phyloP scores from a whole-genome alignment of 129 eudicot genomes.

The Flaveria ramosissima region DNA sequence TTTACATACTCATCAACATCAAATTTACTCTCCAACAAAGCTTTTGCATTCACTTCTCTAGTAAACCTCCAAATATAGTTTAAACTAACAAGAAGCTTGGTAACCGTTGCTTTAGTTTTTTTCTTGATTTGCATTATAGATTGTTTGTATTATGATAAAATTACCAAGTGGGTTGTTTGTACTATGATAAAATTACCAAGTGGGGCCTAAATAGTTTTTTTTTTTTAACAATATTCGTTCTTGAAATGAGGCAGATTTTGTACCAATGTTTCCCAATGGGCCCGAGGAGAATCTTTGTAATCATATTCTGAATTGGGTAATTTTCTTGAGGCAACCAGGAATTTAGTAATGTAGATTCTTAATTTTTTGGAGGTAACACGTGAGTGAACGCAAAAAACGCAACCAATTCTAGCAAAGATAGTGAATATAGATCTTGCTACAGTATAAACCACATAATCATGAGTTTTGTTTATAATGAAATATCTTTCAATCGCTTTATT shows the following conservation, averaged over 20 bases:
- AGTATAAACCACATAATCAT: conserved; percentile 58
- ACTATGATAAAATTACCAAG: conserved; percentile 35
- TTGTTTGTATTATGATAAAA: conserved; percentile 69
- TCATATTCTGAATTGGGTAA: conserved; percentile 48
- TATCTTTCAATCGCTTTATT: conserved; percentile 57
- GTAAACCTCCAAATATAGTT: conserved; percentile 82
- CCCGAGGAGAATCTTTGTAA: conserved; percentile 48
- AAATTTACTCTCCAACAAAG: conserved; percentile 55
- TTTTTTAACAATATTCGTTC: conserved; percentile 19
- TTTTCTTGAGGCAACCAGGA: conserved; percentile 49
- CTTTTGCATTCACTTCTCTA: conserved; percentile 58
- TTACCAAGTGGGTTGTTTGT: conserved; percentile 63
- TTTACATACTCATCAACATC: conserved; percentile 40
- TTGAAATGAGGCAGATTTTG: conserved; percentile 43
- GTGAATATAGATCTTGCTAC: conserved; percentile 65
- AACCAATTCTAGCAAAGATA: conserved; percentile 55
- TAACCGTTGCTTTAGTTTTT: conserved; percentile 63
- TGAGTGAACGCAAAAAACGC: conserved; percentile 58
- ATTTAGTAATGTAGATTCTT: conserved; percentile 40
- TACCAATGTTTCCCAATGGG: conserved; percentile 33
- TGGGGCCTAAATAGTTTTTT: no score
- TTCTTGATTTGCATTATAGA: conserved; percentile 67
- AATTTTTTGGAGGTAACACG: conserved; percentile 40
- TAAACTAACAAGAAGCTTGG: conserved; percentile 74
- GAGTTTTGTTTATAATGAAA: conserved; percentile 57